phyloP scores from a whole-genome alignment of 345 rosid genomes.

The Pugionium cornutum region DNA sequence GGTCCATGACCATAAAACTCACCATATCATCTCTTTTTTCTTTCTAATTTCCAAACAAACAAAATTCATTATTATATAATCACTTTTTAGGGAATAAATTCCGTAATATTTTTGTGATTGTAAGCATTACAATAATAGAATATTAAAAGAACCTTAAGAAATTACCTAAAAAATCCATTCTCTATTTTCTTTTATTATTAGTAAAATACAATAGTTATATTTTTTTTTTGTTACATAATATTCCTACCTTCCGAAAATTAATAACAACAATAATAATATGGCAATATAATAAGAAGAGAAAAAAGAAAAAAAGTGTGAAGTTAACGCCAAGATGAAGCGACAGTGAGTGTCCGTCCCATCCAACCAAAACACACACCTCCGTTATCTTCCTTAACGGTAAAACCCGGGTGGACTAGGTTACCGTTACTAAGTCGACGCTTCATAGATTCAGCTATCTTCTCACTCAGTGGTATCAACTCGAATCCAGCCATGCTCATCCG shows the following conservation, averaged over 20 bases:
- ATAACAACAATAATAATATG: slow-evolving; percentile 42
- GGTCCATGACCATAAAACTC: slow-evolving; percentile 40
- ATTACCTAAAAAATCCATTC: slow-evolving; percentile 25
- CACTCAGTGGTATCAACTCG: slow-evolving; percentile 56
- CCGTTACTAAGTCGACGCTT: slow-evolving; percentile 49
- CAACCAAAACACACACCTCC: slow-evolving; percentile 91
- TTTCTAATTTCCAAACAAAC: slow-evolving; percentile 1
- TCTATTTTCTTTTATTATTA: slow-evolving; percentile 40
- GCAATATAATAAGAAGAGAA: slow-evolving; percentile 26
- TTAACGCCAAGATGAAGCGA: slow-evolving; percentile 98
- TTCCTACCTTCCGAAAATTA: slow-evolving; percentile 37
- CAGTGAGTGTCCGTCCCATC: slow-evolving; percentile 84
- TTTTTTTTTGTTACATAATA: slow-evolving; percentile 35
- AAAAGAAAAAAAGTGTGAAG: slow-evolving; percentile 30
- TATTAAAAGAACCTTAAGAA: slow-evolving; percentile 44
- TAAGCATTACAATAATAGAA: slow-evolving; percentile 29
- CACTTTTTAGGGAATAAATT: slow-evolving; percentile 34
- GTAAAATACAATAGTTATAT: slow-evolving; percentile 31
- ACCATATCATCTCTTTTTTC: slow-evolving; percentile 7
- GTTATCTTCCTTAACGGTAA: slow-evolving; percentile 72
- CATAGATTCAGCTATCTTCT: slow-evolving; percentile 59
- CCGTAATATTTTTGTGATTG: slow-evolving; percentile 30
- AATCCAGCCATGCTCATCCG: slow-evolving; percentile 96
- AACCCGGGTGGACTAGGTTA: slow-evolving; percentile 60
- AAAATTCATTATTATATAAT: slow-evolving; percentile 28